phyloP scores from a whole-genome alignment of 2,329 filamentous ascomycete genomes.

The Calonectria pseudoreteaudii region DNA sequence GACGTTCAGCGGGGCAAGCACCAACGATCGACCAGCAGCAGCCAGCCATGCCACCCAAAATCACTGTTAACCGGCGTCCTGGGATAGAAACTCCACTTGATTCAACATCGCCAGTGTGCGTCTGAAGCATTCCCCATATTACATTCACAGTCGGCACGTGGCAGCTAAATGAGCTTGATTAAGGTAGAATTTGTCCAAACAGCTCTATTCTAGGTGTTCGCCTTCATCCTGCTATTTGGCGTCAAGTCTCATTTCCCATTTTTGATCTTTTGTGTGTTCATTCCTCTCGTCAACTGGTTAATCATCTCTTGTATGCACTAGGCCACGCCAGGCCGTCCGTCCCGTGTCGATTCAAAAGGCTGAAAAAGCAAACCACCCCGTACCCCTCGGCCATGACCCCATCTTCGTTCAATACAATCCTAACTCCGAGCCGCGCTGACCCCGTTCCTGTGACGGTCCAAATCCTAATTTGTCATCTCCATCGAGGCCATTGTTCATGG shows the following conservation, averaged over 20 bases:
- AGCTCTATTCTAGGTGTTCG: background rate
- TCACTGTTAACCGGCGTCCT: background rate
- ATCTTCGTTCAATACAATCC: constrained; percentile 41
- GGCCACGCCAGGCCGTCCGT: constrained; percentile 40
- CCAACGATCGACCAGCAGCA: background rate
- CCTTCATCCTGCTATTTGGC: background rate
- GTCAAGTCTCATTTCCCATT: constrained; percentile 35
- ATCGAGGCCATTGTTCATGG: constrained; percentile 25
- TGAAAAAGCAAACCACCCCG: constrained; percentile 35
- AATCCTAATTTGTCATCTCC: constrained; percentile 29
- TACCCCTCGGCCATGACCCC: constrained; percentile 27
- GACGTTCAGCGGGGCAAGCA: constrained; percentile 39
- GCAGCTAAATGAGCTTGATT: constrained; percentile 29
- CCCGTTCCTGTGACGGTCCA: constrained; percentile 32
- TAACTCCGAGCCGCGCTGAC: constrained; percentile 40
- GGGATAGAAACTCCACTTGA: background rate
- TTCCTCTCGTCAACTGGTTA: constrained; percentile 38
- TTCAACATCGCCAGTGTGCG: background rate
- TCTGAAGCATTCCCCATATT: too few relatives aligned
- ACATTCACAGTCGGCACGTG: background rate
- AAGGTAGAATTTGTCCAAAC: constrained; percentile 29
- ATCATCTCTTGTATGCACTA: constrained; percentile 35
- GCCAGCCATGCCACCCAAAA: background rate
- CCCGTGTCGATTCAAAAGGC: constrained; percentile 41
- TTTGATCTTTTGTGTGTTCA: constrained; percentile 31